Evolutionary conservation across 2,329 filamentous ascomycete genomes (phyloP), one percentile per base, ranked within the genome.

Genomic region (Fusarium circinatum): DNA sequence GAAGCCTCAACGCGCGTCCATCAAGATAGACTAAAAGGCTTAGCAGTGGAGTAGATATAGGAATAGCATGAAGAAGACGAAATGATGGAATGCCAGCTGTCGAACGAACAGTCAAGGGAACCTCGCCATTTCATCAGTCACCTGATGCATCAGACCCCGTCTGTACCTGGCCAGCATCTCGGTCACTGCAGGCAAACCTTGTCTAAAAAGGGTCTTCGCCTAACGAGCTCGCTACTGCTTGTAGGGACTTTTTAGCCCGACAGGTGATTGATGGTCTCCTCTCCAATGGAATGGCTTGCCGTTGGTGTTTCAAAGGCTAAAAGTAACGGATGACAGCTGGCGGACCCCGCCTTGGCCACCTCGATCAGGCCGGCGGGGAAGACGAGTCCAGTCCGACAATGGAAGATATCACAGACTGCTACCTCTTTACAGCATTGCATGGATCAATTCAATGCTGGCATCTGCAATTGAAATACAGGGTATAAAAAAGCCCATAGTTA

Each of bases 191-290:
- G 34, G 52, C 48, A 51, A 65, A 65, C 67, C 67, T 55, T 65
- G 49, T 47, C 47, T 38, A 47, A 55, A 57, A 62, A 52, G 60
- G 56, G 65, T 48, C 56, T 65, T 60, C 51, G 61, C 65, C 56
- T 58, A 57, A 49, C 67, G 36, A 38, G 32, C 67, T 68, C 67
- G 66, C 71, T 74, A 74, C 71, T 74, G 73, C 67, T 59, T 59
- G 62, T 66, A 74, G 67, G 73, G 66, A 75, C 56, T 55, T 61
- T 41, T 55, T 65, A 66, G 62, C 24, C 56, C 39, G 45, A 55
- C 49, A 48, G 38, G 22, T 57, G 39, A 54, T 61, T 55, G 59
- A 49, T 49, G 42, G 41, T 24, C 52, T 38, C 18, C 26, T 67
- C 67, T 45, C 42, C 51, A 63, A 66, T 68, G 42, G 61, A 60